Evolutionary conservation across 1,139 yeast species (phyloP).

Genomic region (Geotrichum phurueaensis): DNA sequence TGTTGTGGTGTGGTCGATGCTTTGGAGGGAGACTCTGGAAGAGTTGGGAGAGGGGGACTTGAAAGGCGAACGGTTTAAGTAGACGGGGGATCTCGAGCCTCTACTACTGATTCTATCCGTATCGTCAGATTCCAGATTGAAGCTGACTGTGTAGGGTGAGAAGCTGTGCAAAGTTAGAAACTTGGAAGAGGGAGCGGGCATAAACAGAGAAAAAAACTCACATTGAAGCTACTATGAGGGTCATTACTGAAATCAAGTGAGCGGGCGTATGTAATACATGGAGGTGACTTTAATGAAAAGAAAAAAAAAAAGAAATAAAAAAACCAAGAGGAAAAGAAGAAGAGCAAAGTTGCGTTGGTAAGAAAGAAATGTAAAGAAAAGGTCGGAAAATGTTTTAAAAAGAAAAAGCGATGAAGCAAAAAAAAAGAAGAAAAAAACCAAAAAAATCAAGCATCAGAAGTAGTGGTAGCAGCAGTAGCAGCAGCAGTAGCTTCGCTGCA

Average conservation of each 20-base stretch:
- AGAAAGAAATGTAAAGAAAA: background rate
- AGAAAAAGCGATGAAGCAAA: background rate
- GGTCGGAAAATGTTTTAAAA: too few relatives aligned
- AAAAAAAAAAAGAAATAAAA: background rate
- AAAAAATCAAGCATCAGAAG: background rate
- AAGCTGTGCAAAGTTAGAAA: slow-evolving; percentile 39
- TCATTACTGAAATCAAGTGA: slow-evolving; percentile 4
- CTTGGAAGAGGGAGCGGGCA: background rate
- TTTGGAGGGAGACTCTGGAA: background rate
- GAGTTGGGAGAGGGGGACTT: slow-evolving; percentile 1
- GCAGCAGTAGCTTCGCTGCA: background rate
- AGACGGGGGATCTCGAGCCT: background rate
- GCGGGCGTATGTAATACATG: background rate
- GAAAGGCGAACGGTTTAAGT: background rate
- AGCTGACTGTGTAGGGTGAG: slow-evolving; percentile 60
- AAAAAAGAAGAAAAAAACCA: too few relatives aligned
- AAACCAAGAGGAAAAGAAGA: background rate
- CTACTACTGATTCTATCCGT: background rate
- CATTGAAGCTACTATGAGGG: slow-evolving; percentile 39
- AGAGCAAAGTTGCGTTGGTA: background rate
- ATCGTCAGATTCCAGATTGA: slow-evolving; percentile 11
- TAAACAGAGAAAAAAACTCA: background rate
- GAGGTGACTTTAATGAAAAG: background rate
- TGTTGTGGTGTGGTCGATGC: background rate
- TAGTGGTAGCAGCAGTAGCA: too few relatives aligned